These are phyloP conservation scores for Aegilops longissima DNA, from an alignment of 176 grass and related monocot genomes.

Conservation along the genomic window DNA sequence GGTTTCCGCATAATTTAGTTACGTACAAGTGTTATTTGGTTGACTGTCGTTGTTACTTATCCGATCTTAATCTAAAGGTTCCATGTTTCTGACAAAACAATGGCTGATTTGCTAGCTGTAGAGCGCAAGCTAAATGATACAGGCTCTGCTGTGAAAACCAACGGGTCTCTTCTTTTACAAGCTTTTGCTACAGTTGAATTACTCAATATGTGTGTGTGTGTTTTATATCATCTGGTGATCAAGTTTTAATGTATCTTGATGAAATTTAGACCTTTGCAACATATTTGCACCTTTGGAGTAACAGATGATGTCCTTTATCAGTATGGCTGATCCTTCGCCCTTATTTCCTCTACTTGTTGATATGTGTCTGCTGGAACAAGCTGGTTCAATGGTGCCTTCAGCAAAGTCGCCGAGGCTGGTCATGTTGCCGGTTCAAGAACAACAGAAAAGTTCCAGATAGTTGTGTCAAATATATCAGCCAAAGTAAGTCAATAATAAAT, in stretches of 20 bases:
- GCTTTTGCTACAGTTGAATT: no score
- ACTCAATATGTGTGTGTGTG: not conserved
- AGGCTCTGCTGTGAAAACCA: no score
- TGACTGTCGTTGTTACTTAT: no score
- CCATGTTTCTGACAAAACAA: no score
- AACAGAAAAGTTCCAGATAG: slow-evolving; percentile 92
- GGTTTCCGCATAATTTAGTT: no score
- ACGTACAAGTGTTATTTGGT: no score
- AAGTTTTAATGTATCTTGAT: no score
- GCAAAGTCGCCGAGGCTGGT: slow-evolving; percentile 72
- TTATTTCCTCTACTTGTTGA: slow-evolving; percentile 45
- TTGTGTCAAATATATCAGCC: slow-evolving; percentile 73
- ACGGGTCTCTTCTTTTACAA: no score
- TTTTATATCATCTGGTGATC: slow-evolving; percentile 4
- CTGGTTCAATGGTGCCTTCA: slow-evolving; percentile 95
- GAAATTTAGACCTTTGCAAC: no score
- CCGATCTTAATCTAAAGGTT: no score
- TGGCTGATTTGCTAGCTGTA: no score
- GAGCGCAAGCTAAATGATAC: no score
- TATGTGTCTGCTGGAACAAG: slow-evolving; percentile 90
- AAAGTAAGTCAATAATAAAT: slow-evolving; percentile 62
- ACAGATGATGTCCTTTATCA: not conserved
- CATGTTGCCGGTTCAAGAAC: slow-evolving; percentile 84
- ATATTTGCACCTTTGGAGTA: slow-evolving; percentile 36
- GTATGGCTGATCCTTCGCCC: slow-evolving; percentile 21